Conservation (phyloP, 257 asterid genomes). For the Cinchona pubescens region DNA sequence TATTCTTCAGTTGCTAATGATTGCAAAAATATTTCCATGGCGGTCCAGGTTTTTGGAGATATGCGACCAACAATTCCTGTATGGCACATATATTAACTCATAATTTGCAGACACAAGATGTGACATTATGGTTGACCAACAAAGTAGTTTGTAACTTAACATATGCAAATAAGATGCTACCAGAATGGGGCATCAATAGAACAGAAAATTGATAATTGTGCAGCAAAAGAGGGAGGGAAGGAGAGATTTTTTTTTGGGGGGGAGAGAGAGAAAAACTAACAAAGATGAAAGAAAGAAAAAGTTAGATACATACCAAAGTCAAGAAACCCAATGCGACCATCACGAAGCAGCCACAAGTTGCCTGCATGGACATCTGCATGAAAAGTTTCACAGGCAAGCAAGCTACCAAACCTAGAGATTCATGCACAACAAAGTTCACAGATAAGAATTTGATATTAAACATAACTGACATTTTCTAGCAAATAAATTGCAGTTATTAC, state of each 20-base stretch:
- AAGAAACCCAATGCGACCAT: conserved; percentile 98
- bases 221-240: too few relatives aligned
- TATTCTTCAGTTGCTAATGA: conserved; percentile 79
- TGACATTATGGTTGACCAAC: not conserved
- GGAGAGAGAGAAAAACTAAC: not conserved
- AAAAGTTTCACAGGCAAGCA: conserved; percentile 87
- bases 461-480: not conserved
- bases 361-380: conserved; percentile 99
- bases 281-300: not conserved
- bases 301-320: conserved; percentile 64
- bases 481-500: conserved; percentile 16
- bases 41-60: conserved; percentile 95
- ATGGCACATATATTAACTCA: conserved; percentile 15
- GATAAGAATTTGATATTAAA: not conserved
- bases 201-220: too few relatives aligned
- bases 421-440: not conserved
- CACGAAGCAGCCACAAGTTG: conserved; percentile 87
- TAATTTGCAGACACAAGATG: conserved; percentile 8
- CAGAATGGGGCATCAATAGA: too few relatives aligned
- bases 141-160: not conserved
- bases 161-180: not conserved
- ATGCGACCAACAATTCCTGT: conserved; percentile 97
- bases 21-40: conserved; percentile 82
- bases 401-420: conserved; percentile 84
- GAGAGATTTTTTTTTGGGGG: too few relatives aligned